Base-by-base conservation (phyloP, 2,329 filamentous ascomycete genomes). In the Monilinia fructigena region DNA sequence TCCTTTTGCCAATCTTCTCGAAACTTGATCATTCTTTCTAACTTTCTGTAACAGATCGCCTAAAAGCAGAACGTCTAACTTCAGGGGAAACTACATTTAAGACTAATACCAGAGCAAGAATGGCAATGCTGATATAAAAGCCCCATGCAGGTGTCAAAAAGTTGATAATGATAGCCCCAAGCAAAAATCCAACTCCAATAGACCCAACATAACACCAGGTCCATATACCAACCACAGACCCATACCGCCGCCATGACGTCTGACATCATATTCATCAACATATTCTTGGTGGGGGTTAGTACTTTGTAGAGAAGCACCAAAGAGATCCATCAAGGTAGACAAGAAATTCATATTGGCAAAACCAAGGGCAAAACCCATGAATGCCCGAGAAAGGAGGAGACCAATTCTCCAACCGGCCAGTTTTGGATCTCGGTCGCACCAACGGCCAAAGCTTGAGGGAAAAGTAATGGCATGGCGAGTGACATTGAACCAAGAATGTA, bases 271-370 rank as follows among this genome's bases (percentile, higher is more conserved):
- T 16, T 83, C 78, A 66, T 88, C 83, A 1, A 89, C 87, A 26
- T 89, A 78, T 73, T 92, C 90, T 77, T 91, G 87, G 72, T 92
- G 89, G 2, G 90, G 89, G 59, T 87, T 86, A 52, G 82, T 81
- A 72, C 88, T 90, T 82, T 91, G 90, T 28, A 93, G 78, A 0
- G 89, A 92, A 4, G 89, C 88, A 0, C 91, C 91, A 73, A 92
- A 94, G 0, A 93, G 80, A 74, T 94, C 90, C 4, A 89, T 85
- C 7, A 93, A 79, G 2, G 86, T 88, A 0, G 87, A 85, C 71
- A 91, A 83, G 70, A 89, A 89, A 73, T 93, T 93, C 81, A 93
- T 89, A 74, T 89, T 90, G 20, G 88, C 88, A 73, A 93, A 90
- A 0, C 90, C 91, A 12, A 93, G 82, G 26, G 84, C 83, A 45